Percentiles rank a stretch among this genome's conserved stretches.
Evolutionary conservation across 768 basidiomycete species (phyloP).

Genomic region (Piloderma croceum): DNA sequence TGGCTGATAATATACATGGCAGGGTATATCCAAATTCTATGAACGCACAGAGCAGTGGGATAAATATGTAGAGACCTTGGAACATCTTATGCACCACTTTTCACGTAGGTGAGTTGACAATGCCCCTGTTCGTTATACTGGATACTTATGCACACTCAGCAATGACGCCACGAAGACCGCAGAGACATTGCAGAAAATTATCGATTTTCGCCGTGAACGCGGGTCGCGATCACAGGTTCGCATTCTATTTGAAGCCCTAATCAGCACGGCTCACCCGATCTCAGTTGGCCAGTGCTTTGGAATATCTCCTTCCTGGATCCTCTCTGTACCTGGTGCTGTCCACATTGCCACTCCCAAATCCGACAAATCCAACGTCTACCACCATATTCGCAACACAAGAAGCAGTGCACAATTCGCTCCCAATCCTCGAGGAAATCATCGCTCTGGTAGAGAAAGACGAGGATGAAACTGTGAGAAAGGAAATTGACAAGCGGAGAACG

Average conservation of each 20-base stretch:
- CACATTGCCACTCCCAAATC: conserved; percentile 65
- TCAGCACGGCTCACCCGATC: too few species aligned
- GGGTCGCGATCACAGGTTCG: conserved; percentile 61
- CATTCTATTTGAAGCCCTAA: too few species aligned
- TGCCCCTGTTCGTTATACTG: background rate
- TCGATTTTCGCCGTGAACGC: conserved; percentile 54
- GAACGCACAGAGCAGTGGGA: conserved; percentile 60
- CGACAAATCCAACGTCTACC: conserved; percentile 65
- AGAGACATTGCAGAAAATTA: conserved; percentile 70
- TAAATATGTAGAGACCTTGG: conserved; percentile 46
- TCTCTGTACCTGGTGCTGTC: conserved; percentile 56
- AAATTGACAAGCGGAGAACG: conserved; percentile 72
- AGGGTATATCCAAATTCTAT: conserved; percentile 74
- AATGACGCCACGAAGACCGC: conserved; percentile 76
- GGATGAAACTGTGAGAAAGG: conserved; percentile 47
- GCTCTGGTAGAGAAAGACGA: conserved; percentile 60
- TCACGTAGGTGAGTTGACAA: conserved; percentile 44
- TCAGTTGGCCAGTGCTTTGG: too few species aligned
- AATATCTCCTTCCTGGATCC: conserved; percentile 71
- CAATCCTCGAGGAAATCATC: conserved; percentile 68
- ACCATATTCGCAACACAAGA: conserved; percentile 52
- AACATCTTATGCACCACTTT: conserved; percentile 54
- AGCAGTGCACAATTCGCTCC: conserved; percentile 65
- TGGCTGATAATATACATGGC: background rate
- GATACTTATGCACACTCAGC: conserved; percentile 32